Conservation (phyloP, 1,284 basidiomycete genomes). For the Fomitopsis palustris region DNA sequence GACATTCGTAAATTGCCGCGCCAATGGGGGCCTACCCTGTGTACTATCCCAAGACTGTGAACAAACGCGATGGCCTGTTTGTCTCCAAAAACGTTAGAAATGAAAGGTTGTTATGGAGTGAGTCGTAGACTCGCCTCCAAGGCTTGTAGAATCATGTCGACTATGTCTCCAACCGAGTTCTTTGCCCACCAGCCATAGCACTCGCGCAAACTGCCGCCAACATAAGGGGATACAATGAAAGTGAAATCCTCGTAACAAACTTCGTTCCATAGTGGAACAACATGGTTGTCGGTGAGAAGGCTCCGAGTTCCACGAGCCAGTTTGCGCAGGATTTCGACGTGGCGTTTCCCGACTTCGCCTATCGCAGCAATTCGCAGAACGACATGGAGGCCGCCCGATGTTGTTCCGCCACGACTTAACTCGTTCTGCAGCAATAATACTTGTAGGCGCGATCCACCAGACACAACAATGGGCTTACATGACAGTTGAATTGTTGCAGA, state of each 20-base stretch:
- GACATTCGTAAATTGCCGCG: neutral
- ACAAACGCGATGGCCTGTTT: neutral
- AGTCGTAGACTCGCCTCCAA: neutral
- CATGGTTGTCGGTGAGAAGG: neutral
- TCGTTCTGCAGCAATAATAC: neutral
- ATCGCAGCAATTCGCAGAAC: neutral
- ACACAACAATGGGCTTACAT: neutral
- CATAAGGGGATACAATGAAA: neutral
- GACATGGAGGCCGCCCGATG: neutral
- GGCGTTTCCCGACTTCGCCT: neutral
- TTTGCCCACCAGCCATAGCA: neutral
- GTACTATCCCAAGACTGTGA: neutral
- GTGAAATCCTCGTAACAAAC: neutral
- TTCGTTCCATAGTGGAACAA: neutral
- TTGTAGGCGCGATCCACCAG: too few relatives aligned
- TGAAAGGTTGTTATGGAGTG: too few relatives aligned
- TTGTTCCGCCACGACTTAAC: neutral
- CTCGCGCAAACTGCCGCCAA: neutral
- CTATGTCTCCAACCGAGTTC: neutral
- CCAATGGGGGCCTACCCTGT: neutral
- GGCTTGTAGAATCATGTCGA: neutral
- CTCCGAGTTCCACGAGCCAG: neutral
- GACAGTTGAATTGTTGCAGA: neutral
- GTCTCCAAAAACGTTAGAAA: too few relatives aligned
- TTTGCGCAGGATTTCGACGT: neutral